Evolutionary conservation across 768 basidiomycete genomes (phyloP), one percentile per base, ranked within the genome.

Genomic region (Calvatia gigantea): DNA sequence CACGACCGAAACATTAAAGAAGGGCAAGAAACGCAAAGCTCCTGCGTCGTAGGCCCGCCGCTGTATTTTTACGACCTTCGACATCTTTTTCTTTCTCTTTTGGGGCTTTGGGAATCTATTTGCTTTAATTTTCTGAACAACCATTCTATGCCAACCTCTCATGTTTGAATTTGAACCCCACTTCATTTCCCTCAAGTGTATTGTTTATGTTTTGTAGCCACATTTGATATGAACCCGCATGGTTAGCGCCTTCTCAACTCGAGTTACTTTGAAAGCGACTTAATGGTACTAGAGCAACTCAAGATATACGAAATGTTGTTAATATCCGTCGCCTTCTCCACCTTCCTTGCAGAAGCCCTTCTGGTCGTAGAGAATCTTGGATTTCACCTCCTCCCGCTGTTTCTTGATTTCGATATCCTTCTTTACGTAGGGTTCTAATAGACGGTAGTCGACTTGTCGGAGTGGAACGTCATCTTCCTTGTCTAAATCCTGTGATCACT

Each of bases 311-410:
- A 29, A 12, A 14, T 6, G 28, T 37, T 8, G 28, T 79, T 73
- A 97, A 70, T 98, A 98, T 9, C 93, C 93, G 69, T 98, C 96
- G 6, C 95, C 95, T 74, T 98, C 96, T 33, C 93, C 91, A 9
- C 94, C 94, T 69, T 98, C 96, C 68, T 87, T 92, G 67, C 87
- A 93, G 70, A 96, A 98, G 2, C 96, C 96, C 61, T 86, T 84
- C 68, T 90, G 79, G 67, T 90, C 84, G 63, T 81, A 90, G 56
- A 98, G 73, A 38, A 96, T 80, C 63, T 90, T 81, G 31, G 93
- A 84, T 70, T 92, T 94, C 65, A 75, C 70, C 54, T 92, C 89
- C 62, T 97, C 95, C n/a, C 84, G 82, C 51, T 80, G 76, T 66
- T 91, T 89, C 73, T 89, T 90, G 53, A 70, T 71, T 55, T 89